Base-by-base conservation (phyloP, 2,329 filamentous ascomycete species). In the Colletotrichum sp. region DNA sequence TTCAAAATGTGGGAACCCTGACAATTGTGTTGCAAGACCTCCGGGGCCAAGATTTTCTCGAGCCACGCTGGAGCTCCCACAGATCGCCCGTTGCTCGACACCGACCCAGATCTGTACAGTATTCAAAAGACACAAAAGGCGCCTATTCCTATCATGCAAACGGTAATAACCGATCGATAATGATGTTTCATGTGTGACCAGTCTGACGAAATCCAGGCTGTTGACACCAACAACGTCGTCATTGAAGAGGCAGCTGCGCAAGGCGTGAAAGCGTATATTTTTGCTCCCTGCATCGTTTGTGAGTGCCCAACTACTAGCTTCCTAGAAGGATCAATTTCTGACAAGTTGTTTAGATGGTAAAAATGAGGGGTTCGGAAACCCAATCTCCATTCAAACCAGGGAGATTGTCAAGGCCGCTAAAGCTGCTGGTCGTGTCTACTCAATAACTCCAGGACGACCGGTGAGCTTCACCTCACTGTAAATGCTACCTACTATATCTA, bases 231-330 rank as follows among this genome's bases (percentile, higher is more conserved):
- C 73, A 84, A 81, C 48, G 79, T 74, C 0, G 82, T 90, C 10
- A 86, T 89, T 43, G 87, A 89, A 21, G 80, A 82, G 8, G 84
- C 84, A 8, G 85, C 87, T 28, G 78, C 78, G 13, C 74, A 84
- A 16, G 87, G 86, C 0, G 87, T 91, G 5, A 82, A 82, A 34
- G 86, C 84, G 72, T 91, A 91, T 77, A 85, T 91, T n/a, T 90
- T 91, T 79, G 82, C 81, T 0, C 89, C 89, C 1, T 91, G 89
- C 77, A 87, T 91, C 32, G 89, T 91, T 16, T 90, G 84, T 84
- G n/a, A n/a, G n/a, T n/a, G n/a, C n/a, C n/a, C n/a, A n/a, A n/a
- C n/a, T n/a, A n/a, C n/a, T n/a, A n/a, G n/a, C n/a, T n/a, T n/a
- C 12, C 18, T 9, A 1, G 10, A 30, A 30, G 28, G 28, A n/a